Conservation (phyloP, 2,329 filamentous ascomycete genomes). For the Aspergillus ochraceoroseus region DNA sequence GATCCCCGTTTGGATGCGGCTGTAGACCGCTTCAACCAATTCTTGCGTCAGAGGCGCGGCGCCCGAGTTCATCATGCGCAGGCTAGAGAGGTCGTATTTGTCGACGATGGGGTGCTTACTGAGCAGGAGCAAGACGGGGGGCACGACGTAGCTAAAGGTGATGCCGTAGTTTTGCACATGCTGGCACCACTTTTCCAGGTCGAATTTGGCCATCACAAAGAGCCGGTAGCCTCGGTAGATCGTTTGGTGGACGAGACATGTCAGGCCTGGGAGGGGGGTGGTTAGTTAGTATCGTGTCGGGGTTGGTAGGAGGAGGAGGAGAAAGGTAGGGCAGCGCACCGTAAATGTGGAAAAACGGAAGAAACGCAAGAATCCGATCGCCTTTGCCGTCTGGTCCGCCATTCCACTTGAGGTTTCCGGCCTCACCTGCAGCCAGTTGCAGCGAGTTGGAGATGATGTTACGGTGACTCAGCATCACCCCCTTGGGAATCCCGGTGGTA, state of each 20-base stretch:
- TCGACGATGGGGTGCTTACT: slow-evolving; percentile 72
- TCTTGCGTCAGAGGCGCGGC: slow-evolving; percentile 80
- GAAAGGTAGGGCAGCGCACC: slow-evolving; percentile 45
- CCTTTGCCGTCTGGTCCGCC: slow-evolving; percentile 58
- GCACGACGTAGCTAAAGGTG: slow-evolving; percentile 76
- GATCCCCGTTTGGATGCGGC: slow-evolving; percentile 68
- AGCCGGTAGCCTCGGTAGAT: slow-evolving; percentile 62
- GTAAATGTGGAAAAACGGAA: slow-evolving; percentile 92
- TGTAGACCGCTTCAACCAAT: slow-evolving; percentile 69
- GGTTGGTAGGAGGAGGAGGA: background rate
- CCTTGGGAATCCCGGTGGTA: slow-evolving; percentile 87
- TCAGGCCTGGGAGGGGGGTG: slow-evolving; percentile 53
- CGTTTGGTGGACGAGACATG: slow-evolving; percentile 64
- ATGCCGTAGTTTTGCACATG: slow-evolving; percentile 70
- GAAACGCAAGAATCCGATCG: slow-evolving; percentile 70
- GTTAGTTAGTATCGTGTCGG: too few species aligned
- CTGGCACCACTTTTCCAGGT: slow-evolving; percentile 71
- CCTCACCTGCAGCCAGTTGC: slow-evolving; percentile 54
- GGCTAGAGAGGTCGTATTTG: slow-evolving; percentile 71
- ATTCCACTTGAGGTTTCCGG: slow-evolving; percentile 52
- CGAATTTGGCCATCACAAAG: slow-evolving; percentile 73
- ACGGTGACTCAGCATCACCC: slow-evolving; percentile 76
- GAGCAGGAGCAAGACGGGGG: slow-evolving; percentile 74
- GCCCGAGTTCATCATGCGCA: slow-evolving; percentile 82
- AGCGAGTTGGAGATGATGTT: slow-evolving; percentile 74